Base-by-base conservation (phyloP, 768 basidiomycete species). In the Lepiota brunneoincarnata region DNA sequence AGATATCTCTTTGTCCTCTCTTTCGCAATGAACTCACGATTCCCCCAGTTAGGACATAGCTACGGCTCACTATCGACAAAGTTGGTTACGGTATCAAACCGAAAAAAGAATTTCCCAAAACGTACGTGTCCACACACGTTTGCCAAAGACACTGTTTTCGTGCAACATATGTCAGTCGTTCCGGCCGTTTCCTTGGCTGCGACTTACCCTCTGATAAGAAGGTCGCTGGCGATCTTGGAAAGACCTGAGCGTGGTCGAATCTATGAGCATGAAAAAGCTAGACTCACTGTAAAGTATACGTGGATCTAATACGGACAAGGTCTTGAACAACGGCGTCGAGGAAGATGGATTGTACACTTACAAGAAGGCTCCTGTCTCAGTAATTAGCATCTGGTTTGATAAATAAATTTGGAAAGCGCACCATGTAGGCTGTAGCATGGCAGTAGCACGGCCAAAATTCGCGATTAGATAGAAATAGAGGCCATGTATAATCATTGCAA, bases 391-490 rank as follows among this genome's bases (percentile, higher is more conserved):
- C 21, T 6, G 3, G 21, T 17, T 2, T 28, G 23, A 39, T 9
- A n/a, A 15, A 31, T 7, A 17, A 26, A n/a, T 9, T 6, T 12
- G n/a, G 28, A 18, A 6, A 23, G 28, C 58, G 50, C 38, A 70
- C 73, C 72, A 72, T 17, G 62, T 68, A 2, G 69, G 63, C 2
- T 45, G 58, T 4, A 61, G 43, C 26, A 74, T 49, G 18, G 59
- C 60, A 4, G 40, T 1, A 2, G 68, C 63, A 49, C 72, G 69
- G 26, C 49, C 61, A 45, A 65, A 72, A 38, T 69, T 73, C 9
- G 59, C 61, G 38, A 75, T 64, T 36, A 70, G 49, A 61, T 72
- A 75, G 58, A 61, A 67, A 57, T 75, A 74, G 14, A 73, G 35
- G 24, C 61, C 61, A 51, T 73, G 69, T 2, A 69, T 65, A 21